Evolutionary conservation across 1,139 yeast species (phyloP), one percentile per base, ranked within the genome.

Genomic region (Magnusiomyces fungicola): DNA sequence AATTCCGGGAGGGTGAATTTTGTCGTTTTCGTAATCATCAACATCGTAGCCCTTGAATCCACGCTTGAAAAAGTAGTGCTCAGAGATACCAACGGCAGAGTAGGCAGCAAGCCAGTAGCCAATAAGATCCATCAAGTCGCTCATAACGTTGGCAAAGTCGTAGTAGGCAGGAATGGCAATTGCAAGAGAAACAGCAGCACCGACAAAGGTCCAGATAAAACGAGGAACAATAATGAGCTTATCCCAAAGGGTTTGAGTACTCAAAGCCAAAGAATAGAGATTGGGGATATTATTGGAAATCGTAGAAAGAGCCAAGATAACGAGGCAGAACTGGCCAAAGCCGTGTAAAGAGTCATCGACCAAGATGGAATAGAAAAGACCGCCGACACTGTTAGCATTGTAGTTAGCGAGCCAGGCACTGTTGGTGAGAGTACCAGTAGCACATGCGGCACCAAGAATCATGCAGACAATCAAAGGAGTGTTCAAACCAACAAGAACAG

Each of bases 31-130:
- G 74, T 80, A 83, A 57, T 75, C 78, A 44, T 72, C 76, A 58
- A 81, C 75, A 64, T 83, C 78, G 69, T 88, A 88, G 53, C 76
- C 78, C 43, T 68, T 58, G 60, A 78, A 75, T 50, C 83, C 83
- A 16, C 60, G 60, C 56, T 70, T 75, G 76, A 78, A 83, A 62
- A 87, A 73, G 63, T 85, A 80, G 69, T 89, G 96, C 68, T 88
- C 96, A 38, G 87, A 75, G 23, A 83, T 66, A 43, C 78, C 69
- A 65, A 88, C 78, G 46, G 86, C 79, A 62, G 79, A 80, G 71
- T 89, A 89, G 62, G 88, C 84, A 53, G 96, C 88, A 65, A 89
- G 75, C 79, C 92, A 89, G 75, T 89, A 89, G 55, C 87, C 92
- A 65, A 89, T 86, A 66, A 88, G 71, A 71, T 86, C 81, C 96